phyloP scores from a whole-genome alignment of 2,329 filamentous ascomycete genomes.

The Rhytidhysteron rufulum region DNA sequence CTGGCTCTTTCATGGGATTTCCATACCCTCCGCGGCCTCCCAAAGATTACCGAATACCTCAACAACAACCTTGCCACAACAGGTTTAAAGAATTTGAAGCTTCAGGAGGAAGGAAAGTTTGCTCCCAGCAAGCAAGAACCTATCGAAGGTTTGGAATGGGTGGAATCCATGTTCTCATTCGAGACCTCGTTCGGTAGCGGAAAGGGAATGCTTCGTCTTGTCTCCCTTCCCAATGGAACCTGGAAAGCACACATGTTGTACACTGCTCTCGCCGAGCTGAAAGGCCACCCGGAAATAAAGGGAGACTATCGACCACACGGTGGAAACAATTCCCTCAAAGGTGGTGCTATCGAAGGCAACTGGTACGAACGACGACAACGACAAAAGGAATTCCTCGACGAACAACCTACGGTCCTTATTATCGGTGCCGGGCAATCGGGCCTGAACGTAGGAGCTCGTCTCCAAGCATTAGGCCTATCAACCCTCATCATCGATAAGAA shows the following conservation, averaged over 20 bases:
- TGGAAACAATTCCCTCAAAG: conserved; percentile 61
- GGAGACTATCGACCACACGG: conserved; percentile 51
- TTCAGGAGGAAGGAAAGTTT: conserved; percentile 43
- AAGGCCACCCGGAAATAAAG: conserved; percentile 50
- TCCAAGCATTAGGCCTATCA: conserved; percentile 38
- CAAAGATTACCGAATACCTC: conserved; percentile 41
- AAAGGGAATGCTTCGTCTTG: conserved; percentile 54
- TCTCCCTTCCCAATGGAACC: conserved; percentile 36
- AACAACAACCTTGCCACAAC: conserved; percentile 32
- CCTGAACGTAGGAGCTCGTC: conserved; percentile 33
- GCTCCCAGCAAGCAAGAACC: conserved; percentile 39
- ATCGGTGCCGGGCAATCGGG: conserved; percentile 28
- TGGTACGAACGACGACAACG: conserved; percentile 41
- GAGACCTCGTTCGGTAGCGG: conserved; percentile 54
- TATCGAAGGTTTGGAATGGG: conserved; percentile 53
- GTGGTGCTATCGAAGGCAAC: conserved; percentile 45
- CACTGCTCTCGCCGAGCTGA: conserved; percentile 55
- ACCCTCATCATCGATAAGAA: conserved; percentile 45
- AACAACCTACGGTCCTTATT: conserved; percentile 50
- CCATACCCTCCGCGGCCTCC: conserved; percentile 46
- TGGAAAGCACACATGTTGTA: conserved; percentile 66
- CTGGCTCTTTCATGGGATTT: conserved; percentile 56
- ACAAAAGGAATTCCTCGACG: conserved; percentile 23
- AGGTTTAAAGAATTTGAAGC: conserved; percentile 40
- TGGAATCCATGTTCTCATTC: conserved; percentile 56